Evolutionary conservation across 257 asterid species (phyloP).

Genomic region (Rubia yunnanensis): DNA sequence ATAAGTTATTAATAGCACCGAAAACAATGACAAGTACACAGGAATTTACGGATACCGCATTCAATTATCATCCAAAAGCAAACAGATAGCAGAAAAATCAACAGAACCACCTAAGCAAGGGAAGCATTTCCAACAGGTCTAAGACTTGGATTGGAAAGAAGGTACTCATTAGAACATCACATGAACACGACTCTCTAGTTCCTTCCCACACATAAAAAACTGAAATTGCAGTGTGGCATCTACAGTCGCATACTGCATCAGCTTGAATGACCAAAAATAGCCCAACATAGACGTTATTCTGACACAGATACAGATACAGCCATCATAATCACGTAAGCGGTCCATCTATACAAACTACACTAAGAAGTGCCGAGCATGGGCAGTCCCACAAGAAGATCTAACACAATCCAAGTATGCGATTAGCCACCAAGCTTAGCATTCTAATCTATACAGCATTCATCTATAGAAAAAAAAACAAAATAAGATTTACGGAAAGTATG

Average conservation of each 20-base stretch:
- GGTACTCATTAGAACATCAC: not conserved
- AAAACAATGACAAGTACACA: not conserved
- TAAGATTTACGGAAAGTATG: not conserved
- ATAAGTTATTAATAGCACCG: not conserved
- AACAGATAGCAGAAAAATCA: not conserved
- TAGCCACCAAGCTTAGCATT: not conserved
- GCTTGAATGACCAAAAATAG: not conserved
- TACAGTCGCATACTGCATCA: not conserved
- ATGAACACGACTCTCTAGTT: not conserved
- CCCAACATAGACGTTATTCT: not conserved
- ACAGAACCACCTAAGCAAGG: not conserved
- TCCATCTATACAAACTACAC: not conserved
- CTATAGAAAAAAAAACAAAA: not conserved
- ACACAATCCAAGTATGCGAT: not conserved
- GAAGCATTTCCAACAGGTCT: not conserved
- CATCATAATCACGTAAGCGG: not conserved
- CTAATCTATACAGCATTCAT: not conserved
- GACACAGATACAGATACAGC: not conserved
- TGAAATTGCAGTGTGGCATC: not conserved
- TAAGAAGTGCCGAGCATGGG: not conserved
- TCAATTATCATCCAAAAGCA: not conserved
- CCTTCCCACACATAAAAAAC: not conserved
- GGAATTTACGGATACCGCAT: not conserved
- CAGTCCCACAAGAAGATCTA: not conserved
- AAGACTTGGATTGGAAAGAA: not conserved